Conservation (phyloP, 1,284 basidiomycete species). For the Marasmius fiardii region DNA sequence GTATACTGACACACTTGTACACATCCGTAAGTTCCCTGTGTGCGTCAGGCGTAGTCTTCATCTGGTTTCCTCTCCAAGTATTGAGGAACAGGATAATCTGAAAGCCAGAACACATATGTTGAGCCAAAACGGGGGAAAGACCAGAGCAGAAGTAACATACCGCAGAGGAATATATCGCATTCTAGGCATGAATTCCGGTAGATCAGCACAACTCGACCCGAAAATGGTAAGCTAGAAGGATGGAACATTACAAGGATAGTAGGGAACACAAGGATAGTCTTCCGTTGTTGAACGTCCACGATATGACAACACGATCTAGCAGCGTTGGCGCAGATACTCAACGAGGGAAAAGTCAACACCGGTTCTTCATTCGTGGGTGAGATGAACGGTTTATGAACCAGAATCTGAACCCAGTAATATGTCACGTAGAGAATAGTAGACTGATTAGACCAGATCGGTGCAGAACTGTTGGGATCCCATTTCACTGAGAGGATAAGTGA, state of each 20-base stretch:
- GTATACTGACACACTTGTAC: slow-evolving; percentile 51
- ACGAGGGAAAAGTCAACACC: slow-evolving; percentile 32
- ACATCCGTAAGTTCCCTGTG: slow-evolving; percentile 55
- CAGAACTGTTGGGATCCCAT: slow-evolving; percentile 9
- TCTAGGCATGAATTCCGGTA: no score
- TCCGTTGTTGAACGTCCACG: slow-evolving; percentile 15
- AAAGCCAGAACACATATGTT: slow-evolving; percentile 18
- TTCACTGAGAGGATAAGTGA: slow-evolving; percentile 5
- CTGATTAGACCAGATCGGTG: slow-evolving; percentile 2
- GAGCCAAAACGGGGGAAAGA: not conserved
- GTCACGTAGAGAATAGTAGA: slow-evolving; percentile 8
- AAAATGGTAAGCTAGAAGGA: not conserved
- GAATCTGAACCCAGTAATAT: slow-evolving; percentile 9
- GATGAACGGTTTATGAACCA: slow-evolving; percentile 7
- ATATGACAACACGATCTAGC: slow-evolving; percentile 44
- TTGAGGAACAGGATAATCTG: slow-evolving; percentile 58
- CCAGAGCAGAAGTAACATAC: not conserved
- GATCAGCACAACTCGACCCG: not conserved
- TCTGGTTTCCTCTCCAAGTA: slow-evolving; percentile 53
- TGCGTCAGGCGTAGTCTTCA: slow-evolving; percentile 40
- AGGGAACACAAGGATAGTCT: slow-evolving; percentile 11
- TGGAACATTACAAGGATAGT: slow-evolving; percentile 17
- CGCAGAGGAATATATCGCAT: not conserved
- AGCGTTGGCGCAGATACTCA: slow-evolving; percentile 50
- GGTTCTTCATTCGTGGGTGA: slow-evolving; percentile 9